phyloP scores from a whole-genome alignment of 2,329 filamentous ascomycete genomes.

The Metarhizium brunneum region DNA sequence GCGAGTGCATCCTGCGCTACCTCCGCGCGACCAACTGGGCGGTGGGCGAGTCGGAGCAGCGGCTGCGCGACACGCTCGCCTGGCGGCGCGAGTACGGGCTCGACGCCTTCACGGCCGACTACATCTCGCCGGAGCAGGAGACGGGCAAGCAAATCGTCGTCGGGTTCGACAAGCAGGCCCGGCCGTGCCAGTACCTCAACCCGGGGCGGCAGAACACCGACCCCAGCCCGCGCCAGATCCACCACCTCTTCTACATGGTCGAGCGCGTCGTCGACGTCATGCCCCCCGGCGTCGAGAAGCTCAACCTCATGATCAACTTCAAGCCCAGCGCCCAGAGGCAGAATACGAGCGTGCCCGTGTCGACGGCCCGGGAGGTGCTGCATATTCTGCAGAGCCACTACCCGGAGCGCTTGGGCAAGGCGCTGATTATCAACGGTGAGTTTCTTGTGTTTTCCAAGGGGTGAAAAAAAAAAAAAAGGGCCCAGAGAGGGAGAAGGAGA shows the following conservation, averaged over 20 bases:
- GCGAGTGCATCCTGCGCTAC: slow-evolving; percentile 87
- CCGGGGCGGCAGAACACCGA: slow-evolving; percentile 91
- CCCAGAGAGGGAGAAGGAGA: neutral
- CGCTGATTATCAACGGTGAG: slow-evolving; percentile 77
- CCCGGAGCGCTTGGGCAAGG: slow-evolving; percentile 80
- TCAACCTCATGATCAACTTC: slow-evolving; percentile 88
- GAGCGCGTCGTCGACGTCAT: slow-evolving; percentile 84
- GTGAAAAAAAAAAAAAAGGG: neutral
- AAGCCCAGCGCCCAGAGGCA: slow-evolving; percentile 66
- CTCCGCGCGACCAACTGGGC: slow-evolving; percentile 91
- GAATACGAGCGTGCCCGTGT: slow-evolving; percentile 63
- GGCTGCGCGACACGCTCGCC: slow-evolving; percentile 69
- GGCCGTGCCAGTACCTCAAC: slow-evolving; percentile 87
- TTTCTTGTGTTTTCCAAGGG: too few species aligned
- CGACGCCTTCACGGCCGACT: slow-evolving; percentile 68
- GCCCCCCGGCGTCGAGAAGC: slow-evolving; percentile 75
- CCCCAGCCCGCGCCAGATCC: slow-evolving; percentile 72
- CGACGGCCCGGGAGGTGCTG: slow-evolving; percentile 73
- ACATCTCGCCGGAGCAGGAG: slow-evolving; percentile 89
- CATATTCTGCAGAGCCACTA: slow-evolving; percentile 93
- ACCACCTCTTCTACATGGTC: slow-evolving; percentile 94
- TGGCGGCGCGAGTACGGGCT: slow-evolving; percentile 91
- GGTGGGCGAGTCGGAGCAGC: slow-evolving; percentile 62
- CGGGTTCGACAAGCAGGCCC: slow-evolving; percentile 74
- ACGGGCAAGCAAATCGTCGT: slow-evolving; percentile 90